A percentile compares a stretch with the other conserved stretches of the same genome.
Conservation (phyloP, 2,329 filamentous ascomycete species). For the Cercospora sesami region DNA sequence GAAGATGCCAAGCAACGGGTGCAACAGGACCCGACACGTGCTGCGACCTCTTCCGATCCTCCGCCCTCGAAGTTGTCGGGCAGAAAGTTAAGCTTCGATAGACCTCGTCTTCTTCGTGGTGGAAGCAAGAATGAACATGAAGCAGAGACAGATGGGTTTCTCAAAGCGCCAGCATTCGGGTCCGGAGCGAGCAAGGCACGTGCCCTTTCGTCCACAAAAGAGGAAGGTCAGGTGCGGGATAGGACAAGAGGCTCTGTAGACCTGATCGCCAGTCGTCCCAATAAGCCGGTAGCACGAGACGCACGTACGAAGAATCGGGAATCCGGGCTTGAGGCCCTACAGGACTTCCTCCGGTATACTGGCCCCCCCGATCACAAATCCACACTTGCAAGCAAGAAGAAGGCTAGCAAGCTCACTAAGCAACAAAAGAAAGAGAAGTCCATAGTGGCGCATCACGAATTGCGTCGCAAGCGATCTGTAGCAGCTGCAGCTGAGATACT, state of each 20-base stretch:
- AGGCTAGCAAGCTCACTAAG: slow-evolving; percentile 6
- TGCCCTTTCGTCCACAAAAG: not conserved
- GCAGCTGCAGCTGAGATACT: slow-evolving; percentile 19
- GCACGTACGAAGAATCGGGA: slow-evolving; percentile 11
- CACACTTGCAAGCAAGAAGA: not conserved
- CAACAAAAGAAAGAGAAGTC: slow-evolving; percentile 16
- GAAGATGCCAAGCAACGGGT: slow-evolving; percentile 1
- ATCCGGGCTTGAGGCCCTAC: slow-evolving; percentile 4
- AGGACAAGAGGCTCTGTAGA: not conserved
- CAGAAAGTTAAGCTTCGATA: slow-evolving; percentile 7
- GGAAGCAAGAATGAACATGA: slow-evolving; percentile 29
- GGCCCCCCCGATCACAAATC: slow-evolving; percentile 4
- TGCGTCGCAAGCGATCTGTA: slow-evolving; percentile 8
- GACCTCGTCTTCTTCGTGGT: slow-evolving; percentile 20
- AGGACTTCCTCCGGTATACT: slow-evolving; percentile 5
- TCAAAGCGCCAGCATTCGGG: not conserved
- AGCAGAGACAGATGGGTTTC: slow-evolving; percentile 22
- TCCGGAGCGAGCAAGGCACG: not conserved
- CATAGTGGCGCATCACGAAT: not conserved
- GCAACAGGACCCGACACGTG: slow-evolving; percentile 2
- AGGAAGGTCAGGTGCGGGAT: not conserved
- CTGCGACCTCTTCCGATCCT: not conserved
- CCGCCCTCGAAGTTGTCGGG: not conserved
- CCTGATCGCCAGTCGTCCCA: not conserved
- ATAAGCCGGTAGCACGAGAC: slow-evolving; percentile 5